Base-by-base conservation (phyloP, 2,329 filamentous ascomycete species). In the Acephala macrosclerotiorum region DNA sequence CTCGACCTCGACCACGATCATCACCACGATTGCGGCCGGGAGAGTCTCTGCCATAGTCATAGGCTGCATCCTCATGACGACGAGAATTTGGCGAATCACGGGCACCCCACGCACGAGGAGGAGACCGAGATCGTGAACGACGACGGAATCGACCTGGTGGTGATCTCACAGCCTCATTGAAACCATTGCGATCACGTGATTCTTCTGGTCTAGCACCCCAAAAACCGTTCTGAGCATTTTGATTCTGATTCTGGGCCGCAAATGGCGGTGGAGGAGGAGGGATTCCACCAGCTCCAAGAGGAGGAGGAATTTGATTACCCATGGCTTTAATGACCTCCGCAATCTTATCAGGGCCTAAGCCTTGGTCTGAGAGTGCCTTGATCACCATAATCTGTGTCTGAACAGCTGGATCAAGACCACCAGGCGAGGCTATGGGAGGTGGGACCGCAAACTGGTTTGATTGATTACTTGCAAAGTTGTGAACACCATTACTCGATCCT, bases 91-190 rank as follows among this genome's bases (percentile, higher is more conserved):
- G 81, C 73, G 85, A 84, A 71, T 83, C 85, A 67, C 87, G 88
- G 68, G 85, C 83, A 72, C 89, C 89, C 84, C 91, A 92, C 71
- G 88, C 87, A 75, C 89, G 90, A 65, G 90, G 89, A 59, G 94
- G 92, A 70, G 94, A 97, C 45, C 92, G 88, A 36, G 92, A 95
- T 60, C 94, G 87, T 66, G 91, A 93, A 65, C 91, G 88, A 73
- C 85, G 85, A 66, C 82, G 82, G 73, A 83, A 83, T 29, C 72
- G 74, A 58, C 69, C 69, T 76, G 83, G 89, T 35, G 91, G 90
- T 38, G 91, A 93, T 76, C 89, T 87, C 76, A 84, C 65, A 63
- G 65, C 63, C 69, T 72, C 82, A 69, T 84, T 83, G 71, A 82
- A 87, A 66, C 81, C 80, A 75, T 77, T 77, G 67, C 80, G 82